Evolutionary conservation across 768 basidiomycete species (phyloP).

Genomic region (Leccinum sublutescens): DNA sequence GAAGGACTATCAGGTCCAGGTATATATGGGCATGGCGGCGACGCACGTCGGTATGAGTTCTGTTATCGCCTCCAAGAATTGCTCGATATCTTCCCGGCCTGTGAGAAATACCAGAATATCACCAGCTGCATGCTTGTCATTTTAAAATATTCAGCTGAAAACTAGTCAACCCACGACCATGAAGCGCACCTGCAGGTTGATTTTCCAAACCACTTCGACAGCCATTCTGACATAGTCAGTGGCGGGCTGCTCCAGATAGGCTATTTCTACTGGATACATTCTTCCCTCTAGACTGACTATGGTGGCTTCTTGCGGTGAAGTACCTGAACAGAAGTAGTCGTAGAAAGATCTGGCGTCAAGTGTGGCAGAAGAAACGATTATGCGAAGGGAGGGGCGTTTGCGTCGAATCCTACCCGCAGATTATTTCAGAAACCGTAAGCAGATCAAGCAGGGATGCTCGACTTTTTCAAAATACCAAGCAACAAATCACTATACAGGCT

Average conservation of each 20-base stretch:
- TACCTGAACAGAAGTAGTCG: conserved; percentile 79
- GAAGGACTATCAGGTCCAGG: neutral
- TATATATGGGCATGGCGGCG: neutral
- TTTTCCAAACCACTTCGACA: conserved; percentile 80
- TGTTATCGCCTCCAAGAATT: conserved; percentile 74
- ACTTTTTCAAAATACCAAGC: conserved; percentile 94
- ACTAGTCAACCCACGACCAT: neutral
- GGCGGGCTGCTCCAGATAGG: conserved; percentile 76
- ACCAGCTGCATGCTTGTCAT: conserved; percentile 67
- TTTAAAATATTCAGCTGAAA: neutral
- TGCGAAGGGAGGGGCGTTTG: conserved; percentile 84
- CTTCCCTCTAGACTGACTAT: conserved; percentile 92
- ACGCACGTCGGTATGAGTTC: conserved; percentile 73
- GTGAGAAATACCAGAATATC: conserved; percentile 95
- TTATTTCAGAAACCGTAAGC: conserved; percentile 3
- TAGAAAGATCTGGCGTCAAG: conserved; percentile 88
- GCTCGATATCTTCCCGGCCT: conserved; percentile 94
- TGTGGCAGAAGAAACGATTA: conserved; percentile 95
- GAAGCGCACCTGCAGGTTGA: conserved; percentile 66
- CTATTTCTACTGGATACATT: conserved; percentile 93
- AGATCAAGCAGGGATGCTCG: conserved; percentile 13
- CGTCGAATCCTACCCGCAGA: conserved; percentile 68
- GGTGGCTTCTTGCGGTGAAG: conserved; percentile 64
- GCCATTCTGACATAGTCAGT: conserved; percentile 82
- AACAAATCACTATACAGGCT: conserved; percentile 95